Evolutionary conservation across 495 filamentous ascomycete species (phyloP).

Genomic region (Rusavskia elegans): DNA sequence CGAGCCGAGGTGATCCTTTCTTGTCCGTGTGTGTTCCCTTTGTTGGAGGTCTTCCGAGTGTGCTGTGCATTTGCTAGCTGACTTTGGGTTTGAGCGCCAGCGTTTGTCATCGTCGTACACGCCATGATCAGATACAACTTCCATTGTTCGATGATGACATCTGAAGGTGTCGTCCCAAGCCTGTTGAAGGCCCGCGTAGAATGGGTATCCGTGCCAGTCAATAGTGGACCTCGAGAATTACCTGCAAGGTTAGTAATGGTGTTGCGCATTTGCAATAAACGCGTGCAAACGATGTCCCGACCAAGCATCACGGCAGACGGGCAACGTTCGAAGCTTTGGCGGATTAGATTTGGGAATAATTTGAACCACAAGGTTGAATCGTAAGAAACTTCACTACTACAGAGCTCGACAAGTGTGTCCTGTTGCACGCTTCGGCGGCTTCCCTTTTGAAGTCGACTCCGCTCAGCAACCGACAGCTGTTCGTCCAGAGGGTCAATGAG

Average conservation of each 20-base stretch:
- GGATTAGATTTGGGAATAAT: conserved; percentile 87
- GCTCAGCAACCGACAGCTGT: conserved; percentile 77
- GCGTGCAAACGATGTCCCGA: conserved; percentile 78
- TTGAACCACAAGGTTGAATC: conserved; percentile 95
- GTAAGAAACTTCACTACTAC: conserved; percentile 87
- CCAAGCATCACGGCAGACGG: conserved; percentile 79
- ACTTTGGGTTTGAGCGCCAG: conserved; percentile 49
- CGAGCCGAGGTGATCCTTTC: conserved; percentile 74
- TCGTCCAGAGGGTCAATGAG: conserved; percentile 90
- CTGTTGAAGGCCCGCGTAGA: conserved; percentile 27
- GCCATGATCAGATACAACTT: conserved; percentile 96
- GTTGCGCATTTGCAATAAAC: conserved; percentile 82
- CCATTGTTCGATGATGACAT: conserved; percentile 92
- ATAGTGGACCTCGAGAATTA: conserved; percentile 43
- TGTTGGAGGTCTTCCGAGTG: conserved; percentile 65
- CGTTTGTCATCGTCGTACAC: conserved; percentile 83
- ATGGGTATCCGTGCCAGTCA: conserved; percentile 35
- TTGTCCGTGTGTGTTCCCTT: conserved; percentile 44
- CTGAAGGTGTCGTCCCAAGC: conserved; percentile 57
- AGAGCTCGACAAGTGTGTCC: conserved; percentile 81
- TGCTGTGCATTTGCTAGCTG: conserved; percentile 55
- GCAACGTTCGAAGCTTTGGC: conserved; percentile 79
- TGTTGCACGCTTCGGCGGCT: conserved; percentile 70
- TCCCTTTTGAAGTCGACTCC: conserved; percentile 81
- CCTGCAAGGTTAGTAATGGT: conserved; percentile 66